Base-by-base conservation (phyloP, 768 basidiomycete genomes). In the Megacollybia marginata region DNA sequence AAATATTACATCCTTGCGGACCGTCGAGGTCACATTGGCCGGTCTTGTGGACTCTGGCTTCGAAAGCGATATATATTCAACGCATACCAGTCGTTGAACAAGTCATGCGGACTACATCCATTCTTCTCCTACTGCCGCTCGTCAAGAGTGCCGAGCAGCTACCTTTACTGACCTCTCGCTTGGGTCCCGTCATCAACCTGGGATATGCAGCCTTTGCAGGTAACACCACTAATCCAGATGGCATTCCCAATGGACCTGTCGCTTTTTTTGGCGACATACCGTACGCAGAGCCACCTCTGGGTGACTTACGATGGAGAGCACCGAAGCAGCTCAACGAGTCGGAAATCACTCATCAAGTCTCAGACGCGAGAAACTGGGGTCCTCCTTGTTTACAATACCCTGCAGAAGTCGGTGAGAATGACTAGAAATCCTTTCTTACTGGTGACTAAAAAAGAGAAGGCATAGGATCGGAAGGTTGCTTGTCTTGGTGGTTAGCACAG, bases 341-440 rank as follows among this genome's bases (percentile, higher is more conserved):
- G 5, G 49, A 15, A 1, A 48, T 43, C 18, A 52, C 62, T 1
- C 53, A 54, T 11, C 42, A 54, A 23, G 62, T 74, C 6, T 56
- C 61, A 12, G 74, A 76, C 55, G 73, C 73, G 23, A 55, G 72
- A 44, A 68, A 65, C 47, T 77, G 69, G 66, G 74, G 73, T 0
- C 62, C 72, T 0, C 57, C 72, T 1, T 76, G 74, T 51, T 67
- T 77, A 31, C 75, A 77, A 55, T 56, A 65, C 31, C 74, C 75
- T 5, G 74, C 75, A 9, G 64, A 63, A 1, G 69, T 72, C 7
- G 73, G 23, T 28, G 23, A 28, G 23, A 28, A 28, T 28, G 4
- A 28, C 23, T 28, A 28, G 2, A 28, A 28, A 28, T 28, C 23
- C 23, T 28, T 28, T 28, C 23, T 28, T 28, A 28, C n/a, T n/a